These are phyloP conservation scores for Skeletonema costatum DNA, from an alignment of 108 stramenopile genomes.

Conservation along the genomic window DNA sequence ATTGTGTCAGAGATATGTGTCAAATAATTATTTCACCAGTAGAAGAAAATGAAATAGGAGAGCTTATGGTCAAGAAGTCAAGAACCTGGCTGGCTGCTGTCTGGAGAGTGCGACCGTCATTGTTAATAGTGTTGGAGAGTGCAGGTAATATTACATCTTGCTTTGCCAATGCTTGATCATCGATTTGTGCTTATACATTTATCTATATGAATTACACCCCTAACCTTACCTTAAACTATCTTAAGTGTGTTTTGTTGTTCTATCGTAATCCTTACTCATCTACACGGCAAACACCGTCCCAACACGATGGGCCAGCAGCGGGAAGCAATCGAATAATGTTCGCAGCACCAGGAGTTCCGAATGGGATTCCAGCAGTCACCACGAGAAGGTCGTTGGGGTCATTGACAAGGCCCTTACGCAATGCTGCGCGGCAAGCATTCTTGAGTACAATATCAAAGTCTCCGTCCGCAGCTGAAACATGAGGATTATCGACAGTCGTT, in stretches of 20 bases:
- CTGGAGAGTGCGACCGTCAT: no score
- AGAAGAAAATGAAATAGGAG: no score
- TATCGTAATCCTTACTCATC: conserved; percentile 6
- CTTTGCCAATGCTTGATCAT: not conserved
- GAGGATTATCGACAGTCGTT: conserved; percentile 90
- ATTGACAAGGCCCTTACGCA: conserved; percentile 84
- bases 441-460: conserved; percentile 75
- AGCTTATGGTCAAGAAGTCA: no score
- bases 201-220: no score
- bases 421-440: conserved; percentile 81
- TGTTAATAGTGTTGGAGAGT: no score
- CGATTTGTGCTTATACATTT: not conserved
- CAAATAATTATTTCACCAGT: no score
- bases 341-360: conserved; percentile 1
- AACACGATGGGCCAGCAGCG: not conserved
- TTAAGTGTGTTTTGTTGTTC: no score
- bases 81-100: no score
- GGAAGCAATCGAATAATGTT: not conserved
- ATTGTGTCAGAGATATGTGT: no score
- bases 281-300: conserved; percentile 36
- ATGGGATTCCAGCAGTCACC: not conserved
- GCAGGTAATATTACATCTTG: no score
- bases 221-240: no score
- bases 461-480: conserved; percentile 92
- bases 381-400: conserved; percentile 89